Base-by-base conservation (phyloP, 2,329 filamentous ascomycete genomes). In the Keithomyces neogunnii region DNA sequence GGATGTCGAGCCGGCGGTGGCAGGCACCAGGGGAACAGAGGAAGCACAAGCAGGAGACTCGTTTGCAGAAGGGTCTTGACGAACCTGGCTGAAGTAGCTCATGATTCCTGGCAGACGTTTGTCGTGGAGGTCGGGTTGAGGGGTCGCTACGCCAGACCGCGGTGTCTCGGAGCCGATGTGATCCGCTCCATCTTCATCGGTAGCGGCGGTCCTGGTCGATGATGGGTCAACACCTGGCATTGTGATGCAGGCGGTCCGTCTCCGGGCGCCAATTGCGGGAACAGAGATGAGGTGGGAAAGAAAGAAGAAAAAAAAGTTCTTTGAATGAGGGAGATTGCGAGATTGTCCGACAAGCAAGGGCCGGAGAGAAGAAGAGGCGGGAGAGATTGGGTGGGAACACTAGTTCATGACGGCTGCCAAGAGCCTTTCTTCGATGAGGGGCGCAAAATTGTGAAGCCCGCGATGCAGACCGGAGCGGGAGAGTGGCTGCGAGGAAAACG, bases 31-130 rank as follows among this genome's bases (percentile, higher is more conserved):
- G 63, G 69, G 60, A 67, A 67, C 62, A 69, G 69, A 67, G 56
- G 55, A 67, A 56, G 55, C 60, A 57, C 54, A 57, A 54, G 56
- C 59, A 57, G 55, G 55, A 51, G 56, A 48, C 51, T 57, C 68
- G 66, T 60, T 75, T 71, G 71, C 67, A 78, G 80, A 79, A 84
- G 84, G 82, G 76, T 81, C 82, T 78, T 81, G 81, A 96, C 93
- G 85, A 95, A 99, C 93, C 92, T 99, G 93, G 76, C 86, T 87
- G 81, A 97, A 96, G 79, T 93, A 96, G 78, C 86, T 95, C 80
- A 93, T 86, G 75, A 97, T 95, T 68, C 90, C 89, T 60, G 93
- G 93, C 67, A 95, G 78, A 73, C 93, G 87, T 75, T 96, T 96
- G 75, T 99, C 93, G 65, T 88, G 85, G 57, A 87, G 85, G 72